phyloP scores from a whole-genome alignment of 208 protist species.

The Entamoeba moshkovskii region DNA sequence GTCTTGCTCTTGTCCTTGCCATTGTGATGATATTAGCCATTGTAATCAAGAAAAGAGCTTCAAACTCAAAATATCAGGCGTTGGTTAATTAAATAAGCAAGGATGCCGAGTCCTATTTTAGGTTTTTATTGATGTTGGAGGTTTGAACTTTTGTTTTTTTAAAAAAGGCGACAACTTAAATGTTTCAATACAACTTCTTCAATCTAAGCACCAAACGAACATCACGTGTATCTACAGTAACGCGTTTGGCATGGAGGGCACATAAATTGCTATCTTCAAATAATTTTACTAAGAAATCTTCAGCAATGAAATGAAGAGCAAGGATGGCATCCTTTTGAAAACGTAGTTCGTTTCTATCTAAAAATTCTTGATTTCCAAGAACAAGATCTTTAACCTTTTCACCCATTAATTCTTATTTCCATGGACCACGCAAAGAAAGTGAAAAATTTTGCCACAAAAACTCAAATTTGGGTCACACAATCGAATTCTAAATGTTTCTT shows the following conservation, averaged over 20 bases:
- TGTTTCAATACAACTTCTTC: neutral
- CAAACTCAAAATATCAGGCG: too few species aligned
- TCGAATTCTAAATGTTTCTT: neutral
- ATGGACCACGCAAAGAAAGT: neutral
- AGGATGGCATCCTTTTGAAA: neutral
- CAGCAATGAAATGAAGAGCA: constrained; percentile 60
- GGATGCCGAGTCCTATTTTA: too few species aligned
- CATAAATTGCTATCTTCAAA: constrained; percentile 70
- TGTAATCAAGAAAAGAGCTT: too few species aligned
- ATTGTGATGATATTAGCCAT: too few species aligned
- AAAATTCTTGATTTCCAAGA: neutral
- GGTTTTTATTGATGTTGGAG: too few species aligned
- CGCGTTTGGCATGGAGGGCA: constrained; percentile 61
- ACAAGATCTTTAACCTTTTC: neutral
- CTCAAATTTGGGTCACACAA: neutral
- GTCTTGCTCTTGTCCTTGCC: too few species aligned
- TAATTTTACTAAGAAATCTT: constrained; percentile 65
- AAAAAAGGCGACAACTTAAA: too few species aligned
- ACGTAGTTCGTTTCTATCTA: neutral
- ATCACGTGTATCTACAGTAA: constrained; percentile 60
- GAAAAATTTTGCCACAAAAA: neutral
- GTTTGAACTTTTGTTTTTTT: too few species aligned
- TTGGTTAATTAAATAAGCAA: too few species aligned
- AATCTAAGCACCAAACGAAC: constrained; percentile 37
- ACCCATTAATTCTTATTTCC: too few species aligned